Conservation (phyloP, 2,329 filamentous ascomycete genomes). For the Trichoderma asperellum region DNA sequence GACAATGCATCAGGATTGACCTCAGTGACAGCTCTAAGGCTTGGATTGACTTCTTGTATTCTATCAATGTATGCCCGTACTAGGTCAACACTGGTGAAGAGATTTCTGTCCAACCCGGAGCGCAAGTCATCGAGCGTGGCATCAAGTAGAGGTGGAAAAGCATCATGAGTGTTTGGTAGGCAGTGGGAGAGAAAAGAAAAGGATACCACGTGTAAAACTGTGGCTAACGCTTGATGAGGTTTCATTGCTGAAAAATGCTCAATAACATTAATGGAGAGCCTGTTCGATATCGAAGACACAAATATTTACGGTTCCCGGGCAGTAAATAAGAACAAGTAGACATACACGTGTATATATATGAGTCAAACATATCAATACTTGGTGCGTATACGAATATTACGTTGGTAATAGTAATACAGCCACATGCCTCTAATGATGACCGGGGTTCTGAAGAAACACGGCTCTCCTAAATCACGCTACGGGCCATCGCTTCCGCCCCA, state of each 20-base stretch:
- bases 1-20: slow-evolving; percentile 45
- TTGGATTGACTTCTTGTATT: slow-evolving; percentile 36
- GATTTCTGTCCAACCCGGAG: slow-evolving; percentile 29
- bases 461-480: not conserved
- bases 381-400: not conserved
- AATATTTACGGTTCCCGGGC: not conserved
- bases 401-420: not conserved
- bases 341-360: not conserved
- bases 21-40: slow-evolving; percentile 39
- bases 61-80: slow-evolving; percentile 39
- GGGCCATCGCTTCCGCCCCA: no score
- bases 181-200: not conserved
- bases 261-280: no score
- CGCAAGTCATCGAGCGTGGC: slow-evolving; percentile 34
- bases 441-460: not conserved
- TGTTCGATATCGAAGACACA: no score
- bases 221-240: not conserved
- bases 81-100: slow-evolving; percentile 46
- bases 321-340: not conserved
- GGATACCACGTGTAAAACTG: not conserved
- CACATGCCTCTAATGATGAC: not conserved
- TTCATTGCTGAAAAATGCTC: not conserved
- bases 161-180: not conserved
- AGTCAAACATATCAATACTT: not conserved
- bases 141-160: slow-evolving; percentile 31